Evolutionary conservation across 805 yeast species (phyloP), one percentile per base, ranked within the genome.

Genomic region (Ogataea parapolymorpha): DNA sequence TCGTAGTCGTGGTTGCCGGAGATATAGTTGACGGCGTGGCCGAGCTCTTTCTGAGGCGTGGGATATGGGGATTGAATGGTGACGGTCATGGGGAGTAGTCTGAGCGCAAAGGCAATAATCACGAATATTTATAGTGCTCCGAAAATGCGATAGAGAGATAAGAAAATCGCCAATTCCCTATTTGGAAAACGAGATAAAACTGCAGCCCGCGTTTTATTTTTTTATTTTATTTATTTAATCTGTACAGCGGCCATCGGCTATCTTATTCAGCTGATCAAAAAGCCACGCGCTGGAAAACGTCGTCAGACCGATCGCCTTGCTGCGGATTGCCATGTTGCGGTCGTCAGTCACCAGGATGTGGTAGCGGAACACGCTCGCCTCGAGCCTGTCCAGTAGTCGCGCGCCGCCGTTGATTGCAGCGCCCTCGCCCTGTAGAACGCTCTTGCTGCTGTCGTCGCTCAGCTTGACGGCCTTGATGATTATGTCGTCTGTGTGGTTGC

Each of bases 341-440:
- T 85, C 91, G 61, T 85, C 91, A 2, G 90, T 81, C 26, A 85
- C 75, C 36, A 85, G 62, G 20, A 82, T 71, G 47, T 84, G 78
- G 56, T 78, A 79, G 35, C 72, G 65, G 57, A 80, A 77, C 20
- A 59, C 55, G 37, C 62, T 61, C 12, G 80, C 70, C 27, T 67
- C 63, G n/a, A 44, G 40, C 12, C 56, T 45, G 26, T 35, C 52
- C 54, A 71, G 40, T 53, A 56, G 39, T 59, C 66, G 46, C 56
- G 53, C 20, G 51, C 56, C 44, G 32, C 45, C 34, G 30, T 45
- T 51, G 31, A 58, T 42, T 22, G 48, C 39, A 23, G 44, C 46
- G 26, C 53, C 49, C 35, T 50, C 48, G 7, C 67, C 67, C 5
- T 56, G 25, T 14, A 55, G 35, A 26, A 59, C 38, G 15, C 55